Evolutionary conservation across 129 eudicot genomes (phyloP), one percentile per base, ranked within the genome.

Genomic region (Flaveria robusta): DNA sequence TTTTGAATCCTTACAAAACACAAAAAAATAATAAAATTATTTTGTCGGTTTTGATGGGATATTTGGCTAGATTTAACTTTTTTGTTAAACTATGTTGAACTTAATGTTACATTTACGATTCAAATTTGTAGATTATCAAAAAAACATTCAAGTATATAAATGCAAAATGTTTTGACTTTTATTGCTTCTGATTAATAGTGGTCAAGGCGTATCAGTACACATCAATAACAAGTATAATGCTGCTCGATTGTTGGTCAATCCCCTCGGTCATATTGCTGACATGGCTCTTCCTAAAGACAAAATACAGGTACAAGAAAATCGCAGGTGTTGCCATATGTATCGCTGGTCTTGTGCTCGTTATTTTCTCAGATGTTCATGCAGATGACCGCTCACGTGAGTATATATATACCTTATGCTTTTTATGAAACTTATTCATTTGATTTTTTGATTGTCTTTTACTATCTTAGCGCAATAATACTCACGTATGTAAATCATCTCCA

Each of bases 131-230:
- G 15, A 11, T 23, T 22, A 22, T 58, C 16, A 58, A 58, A 58
- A 15, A 11, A 58, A 22, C n/a, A n/a, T 24, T 4, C 1, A 23
- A 10, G 9, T 58, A 10, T 58, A 58, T 58, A 23, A 23, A 24
- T 11, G 20, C 0, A 29, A 23, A 37, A 47, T 20, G 41, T 50
- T 58, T 67, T 74, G 45, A 80, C 75, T 67, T 66, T 74, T 43
- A 4, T 54, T 46, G 29, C 26, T 66, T 70, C 19, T 55, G 68
- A 54, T 56, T 23, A 85, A 85, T 88, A 93, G 98, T 93, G 78
- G 98, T 93, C 59, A 93, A 93, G 90, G 98, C 98, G 34, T 93
- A 93, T 77, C 98, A 93, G 74, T 93, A 93, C 80, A 93, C 98
- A 47, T 90, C 98, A 22, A 77, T 93, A 71, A 93, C 98, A 43